Conservation (phyloP, 805 yeast genomes). For the Metschnikowia borealis region DNA sequence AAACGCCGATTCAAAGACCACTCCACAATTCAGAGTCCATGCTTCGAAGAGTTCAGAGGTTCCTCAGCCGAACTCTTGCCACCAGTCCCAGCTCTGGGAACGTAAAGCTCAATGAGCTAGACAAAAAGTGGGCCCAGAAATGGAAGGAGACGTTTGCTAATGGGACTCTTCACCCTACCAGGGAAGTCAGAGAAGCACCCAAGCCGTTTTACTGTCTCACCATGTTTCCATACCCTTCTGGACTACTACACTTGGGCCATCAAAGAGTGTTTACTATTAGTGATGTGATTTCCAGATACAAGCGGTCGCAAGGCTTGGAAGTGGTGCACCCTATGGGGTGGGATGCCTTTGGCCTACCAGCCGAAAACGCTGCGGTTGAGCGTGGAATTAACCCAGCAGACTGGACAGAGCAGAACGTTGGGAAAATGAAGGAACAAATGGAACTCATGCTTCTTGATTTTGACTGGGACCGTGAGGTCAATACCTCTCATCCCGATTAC, state of each 20-base stretch:
- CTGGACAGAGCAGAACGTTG: conserved; percentile 84
- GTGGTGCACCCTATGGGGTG: conserved; percentile 98
- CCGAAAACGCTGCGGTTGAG: conserved; percentile 96
- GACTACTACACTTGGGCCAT: conserved; percentile 90
- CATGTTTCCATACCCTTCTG: conserved; percentile 97
- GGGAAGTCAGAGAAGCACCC: not conserved
- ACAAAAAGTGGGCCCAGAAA: conserved; percentile 48
- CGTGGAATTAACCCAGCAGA: conserved; percentile 68
- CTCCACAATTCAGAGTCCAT: not conserved
- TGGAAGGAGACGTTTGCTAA: conserved; percentile 42
- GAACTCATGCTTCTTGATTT: conserved; percentile 73
- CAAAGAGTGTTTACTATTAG: conserved; percentile 87
- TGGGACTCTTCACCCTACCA: conserved; percentile 35
- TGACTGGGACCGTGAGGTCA: conserved; percentile 89
- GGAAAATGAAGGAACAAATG: conserved; percentile 83
- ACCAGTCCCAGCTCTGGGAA: not conserved
- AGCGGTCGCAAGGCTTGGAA: conserved; percentile 67
- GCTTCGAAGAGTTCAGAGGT: not conserved
- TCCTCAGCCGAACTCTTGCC: not conserved
- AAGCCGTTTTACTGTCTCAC: conserved; percentile 59
- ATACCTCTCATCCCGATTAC: conserved; percentile 83
- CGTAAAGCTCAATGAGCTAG: conserved; percentile 30
- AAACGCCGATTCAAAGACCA: not conserved
- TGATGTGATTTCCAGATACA: conserved; percentile 76
- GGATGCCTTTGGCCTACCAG: conserved; percentile 98